Evolutionary conservation across 73 alveolate species (phyloP), one percentile per base, ranked within the genome.

Genomic region (Paramecium sonneborni): DNA sequence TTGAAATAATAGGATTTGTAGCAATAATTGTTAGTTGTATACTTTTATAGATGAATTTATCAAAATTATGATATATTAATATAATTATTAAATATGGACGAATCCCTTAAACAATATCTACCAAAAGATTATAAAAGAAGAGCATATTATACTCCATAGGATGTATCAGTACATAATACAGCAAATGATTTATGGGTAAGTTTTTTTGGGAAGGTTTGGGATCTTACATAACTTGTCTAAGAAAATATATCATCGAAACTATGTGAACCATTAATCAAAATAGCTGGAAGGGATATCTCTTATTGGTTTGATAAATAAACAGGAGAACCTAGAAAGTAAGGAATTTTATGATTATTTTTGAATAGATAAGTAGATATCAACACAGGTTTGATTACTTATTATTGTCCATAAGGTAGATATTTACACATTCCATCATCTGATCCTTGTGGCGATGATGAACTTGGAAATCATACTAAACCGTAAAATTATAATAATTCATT

Each of bases 251-350:
- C 57, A 67, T 88, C 91, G 30, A 88, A 62, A 32, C 92, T 95
- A 67, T 94, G 98, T 89, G 95, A 96, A 57, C 99, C 99, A 34
- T 86, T 98, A 20, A 97, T 98, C 43, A 93, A 95, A 46, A 97
- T 97, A 38, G 99, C 99, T 28, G 99, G 99, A 39, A 93, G 97
- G 1, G 99, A 98, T 88, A 97, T 98, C 82, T 94, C 99, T n/a
- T 99, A 98, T 92, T 98, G 99, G 99, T 98, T 98, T 85, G 99
- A 98, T 92, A 96, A 95, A 67, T 93, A 93, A 85, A 97, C 99
- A 4, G 93, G 98, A 68, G 99, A 98, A 92, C 98, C 97, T 26
- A 96, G 95, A 93, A 89, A 57, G 92, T 68, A 74, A 89, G 39
- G 20, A 46, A 15, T 23, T n/a, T 34, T 30, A n/a, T 52, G 26